Percentiles rank a stretch among this genome's conserved stretches.
These are phyloP conservation scores for Chenopodium suecicum DNA, from an alignment of 148 eudicot genomes.

Conservation along the genomic window DNA sequence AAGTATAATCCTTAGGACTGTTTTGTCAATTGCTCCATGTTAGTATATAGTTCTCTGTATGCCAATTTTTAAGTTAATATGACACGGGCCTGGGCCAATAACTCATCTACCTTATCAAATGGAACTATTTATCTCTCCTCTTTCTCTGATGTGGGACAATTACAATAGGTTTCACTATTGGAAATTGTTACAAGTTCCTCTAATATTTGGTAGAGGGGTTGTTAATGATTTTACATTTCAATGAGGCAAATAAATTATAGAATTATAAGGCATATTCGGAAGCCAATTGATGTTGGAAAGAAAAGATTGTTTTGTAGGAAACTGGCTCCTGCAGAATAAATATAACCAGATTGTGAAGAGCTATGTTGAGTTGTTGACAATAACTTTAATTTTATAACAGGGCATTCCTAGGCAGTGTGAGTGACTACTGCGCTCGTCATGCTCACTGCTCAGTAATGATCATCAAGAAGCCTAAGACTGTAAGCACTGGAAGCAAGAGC, in stretches of 20 bases:
- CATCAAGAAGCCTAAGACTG: slow-evolving; percentile 63
- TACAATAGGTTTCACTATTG: no score
- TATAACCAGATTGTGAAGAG: not conserved
- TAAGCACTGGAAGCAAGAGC: slow-evolving; percentile 22
- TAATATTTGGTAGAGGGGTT: not conserved
- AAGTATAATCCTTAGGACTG: not conserved
- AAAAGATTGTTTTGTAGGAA: not conserved
- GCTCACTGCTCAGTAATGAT: slow-evolving; percentile 74
- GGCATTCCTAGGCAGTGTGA: slow-evolving; percentile 88
- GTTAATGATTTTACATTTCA: not conserved
- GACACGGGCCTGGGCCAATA: no score
- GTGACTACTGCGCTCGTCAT: slow-evolving; percentile 84
- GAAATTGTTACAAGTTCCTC: not conserved
- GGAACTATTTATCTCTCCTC: no score
- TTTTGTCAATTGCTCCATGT: not conserved
- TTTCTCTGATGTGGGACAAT: no score
- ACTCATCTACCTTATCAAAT: no score
- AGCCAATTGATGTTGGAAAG: not conserved
- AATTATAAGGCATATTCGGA: no score
- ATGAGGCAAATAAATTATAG: not conserved
- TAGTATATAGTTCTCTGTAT: not conserved
- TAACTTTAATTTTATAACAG: slow-evolving; percentile 33
- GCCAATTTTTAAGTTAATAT: no score
- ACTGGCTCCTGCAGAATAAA: not conserved
- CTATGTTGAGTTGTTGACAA: not conserved